A percentile compares a stretch with the other conserved stretches of the same genome.
These are phyloP conservation scores for Penicillium pulvis DNA, from an alignment of 495 filamentous ascomycete genomes.

Conservation along the genomic window DNA sequence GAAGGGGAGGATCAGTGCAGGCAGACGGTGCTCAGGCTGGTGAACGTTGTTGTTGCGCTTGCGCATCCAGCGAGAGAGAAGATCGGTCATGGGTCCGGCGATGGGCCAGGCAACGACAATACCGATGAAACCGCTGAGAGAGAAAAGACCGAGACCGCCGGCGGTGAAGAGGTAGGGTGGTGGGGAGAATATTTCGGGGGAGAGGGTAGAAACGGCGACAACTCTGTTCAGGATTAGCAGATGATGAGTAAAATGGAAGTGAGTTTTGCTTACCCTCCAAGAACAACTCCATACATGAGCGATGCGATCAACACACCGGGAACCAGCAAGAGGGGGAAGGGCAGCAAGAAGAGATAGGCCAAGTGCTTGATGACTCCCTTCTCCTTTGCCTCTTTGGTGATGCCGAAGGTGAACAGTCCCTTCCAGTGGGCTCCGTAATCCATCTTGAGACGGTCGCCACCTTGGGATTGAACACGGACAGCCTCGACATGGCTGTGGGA, in stretches of 20 bases:
- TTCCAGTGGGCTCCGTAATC: constrained; percentile 30
- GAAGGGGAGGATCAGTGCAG: constrained; percentile 34
- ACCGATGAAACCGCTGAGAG: constrained; percentile 33
- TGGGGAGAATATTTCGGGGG: constrained; percentile 25
- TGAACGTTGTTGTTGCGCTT: constrained; percentile 31
- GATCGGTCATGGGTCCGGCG: constrained; percentile 35
- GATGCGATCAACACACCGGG: constrained; percentile 33
- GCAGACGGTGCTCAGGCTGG: constrained; percentile 35
- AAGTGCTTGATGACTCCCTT: constrained; percentile 23
- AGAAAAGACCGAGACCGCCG: constrained; percentile 32
- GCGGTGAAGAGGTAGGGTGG: constrained; percentile 36
- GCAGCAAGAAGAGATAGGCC: constrained; percentile 31
- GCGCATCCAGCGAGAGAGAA: constrained; percentile 31
- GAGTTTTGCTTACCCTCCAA: constrained; percentile 37
- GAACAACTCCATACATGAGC: constrained; percentile 39
- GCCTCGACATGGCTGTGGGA: constrained; percentile 23
- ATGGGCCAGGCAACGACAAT: constrained; percentile 34
- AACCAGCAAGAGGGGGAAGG: constrained; percentile 35
- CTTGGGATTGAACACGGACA: constrained; percentile 14
- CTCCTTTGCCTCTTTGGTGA: constrained; percentile 25
- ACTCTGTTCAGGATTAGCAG: constrained; percentile 15
- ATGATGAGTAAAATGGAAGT: background rate
- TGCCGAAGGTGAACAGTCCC: constrained; percentile 29
- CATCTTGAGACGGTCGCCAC: constrained; percentile 17
- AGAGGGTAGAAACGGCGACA: constrained; percentile 33